phyloP scores from a whole-genome alignment of 2,329 filamentous ascomycete species.

The Bertia moriformis region DNA sequence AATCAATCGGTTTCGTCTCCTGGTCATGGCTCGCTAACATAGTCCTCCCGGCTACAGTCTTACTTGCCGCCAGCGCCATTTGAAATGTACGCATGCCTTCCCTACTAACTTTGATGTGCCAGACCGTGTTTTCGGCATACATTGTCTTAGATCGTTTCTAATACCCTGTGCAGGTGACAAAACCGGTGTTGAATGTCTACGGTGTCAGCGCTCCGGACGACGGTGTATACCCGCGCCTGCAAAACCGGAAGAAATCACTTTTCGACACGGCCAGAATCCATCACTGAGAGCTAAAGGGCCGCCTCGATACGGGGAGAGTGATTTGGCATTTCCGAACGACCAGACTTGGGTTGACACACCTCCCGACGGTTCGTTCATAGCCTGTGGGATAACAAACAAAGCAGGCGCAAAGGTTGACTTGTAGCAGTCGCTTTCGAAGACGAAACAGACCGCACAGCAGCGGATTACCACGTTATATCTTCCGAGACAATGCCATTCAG shows the following conservation, averaged over 20 bases:
- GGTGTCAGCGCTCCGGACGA: constrained; percentile 1
- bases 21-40: background rate
- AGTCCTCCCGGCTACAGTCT: background rate
- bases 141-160: too few relatives aligned
- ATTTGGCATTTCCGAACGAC: background rate
- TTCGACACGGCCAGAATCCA: constrained; percentile 3
- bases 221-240: constrained; percentile 1
- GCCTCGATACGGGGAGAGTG: constrained; percentile 2
- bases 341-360: constrained; percentile 1
- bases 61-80: constrained; percentile 3
- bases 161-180: too few relatives aligned
- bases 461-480: background rate
- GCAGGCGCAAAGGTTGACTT: background rate
- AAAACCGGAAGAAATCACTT: constrained; percentile 1
- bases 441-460: constrained; percentile 1
- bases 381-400: background rate
- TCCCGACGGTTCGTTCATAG: background rate
- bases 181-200: constrained; percentile 1
- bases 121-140: too few relatives aligned
- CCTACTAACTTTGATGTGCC: too few relatives aligned
- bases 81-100: constrained; percentile 2
- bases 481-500: background rate
- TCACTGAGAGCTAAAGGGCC: constrained; percentile 1
- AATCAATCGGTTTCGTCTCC: background rate
- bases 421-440: constrained; percentile 2